phyloP scores from a whole-genome alignment of 2,329 filamentous ascomycete genomes.

The Xylaria digitata region DNA sequence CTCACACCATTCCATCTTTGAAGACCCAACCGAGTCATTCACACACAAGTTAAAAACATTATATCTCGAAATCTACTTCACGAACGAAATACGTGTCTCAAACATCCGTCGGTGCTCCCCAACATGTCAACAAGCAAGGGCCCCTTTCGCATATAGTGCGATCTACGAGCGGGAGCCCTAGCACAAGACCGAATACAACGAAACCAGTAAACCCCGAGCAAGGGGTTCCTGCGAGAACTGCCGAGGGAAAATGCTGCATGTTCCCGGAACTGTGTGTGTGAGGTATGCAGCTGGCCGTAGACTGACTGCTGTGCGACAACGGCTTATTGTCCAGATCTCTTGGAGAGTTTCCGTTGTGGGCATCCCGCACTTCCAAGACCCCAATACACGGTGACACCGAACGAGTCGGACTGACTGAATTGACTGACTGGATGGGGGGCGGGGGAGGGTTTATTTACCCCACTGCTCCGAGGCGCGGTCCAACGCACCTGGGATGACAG shows the following conservation, averaged over 20 bases:
- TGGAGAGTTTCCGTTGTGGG: background rate
- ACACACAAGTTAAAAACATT: background rate
- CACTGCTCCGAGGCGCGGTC: slow-evolving; percentile 1
- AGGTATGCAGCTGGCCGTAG: slow-evolving; percentile 5
- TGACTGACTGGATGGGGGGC: background rate
- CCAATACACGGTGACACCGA: slow-evolving; percentile 3
- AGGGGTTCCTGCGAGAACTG: background rate
- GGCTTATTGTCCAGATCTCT: background rate
- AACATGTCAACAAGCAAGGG: background rate
- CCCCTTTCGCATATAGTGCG: background rate
- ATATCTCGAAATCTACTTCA: background rate
- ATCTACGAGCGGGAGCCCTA: background rate
- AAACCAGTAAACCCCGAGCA: background rate
- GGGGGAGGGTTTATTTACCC: background rate
- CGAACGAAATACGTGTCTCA: background rate
- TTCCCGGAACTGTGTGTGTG: background rate
- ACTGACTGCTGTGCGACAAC: background rate
- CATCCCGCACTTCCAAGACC: background rate
- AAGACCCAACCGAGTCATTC: background rate
- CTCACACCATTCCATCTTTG: background rate
- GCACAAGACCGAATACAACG: background rate
- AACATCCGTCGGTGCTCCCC: background rate
- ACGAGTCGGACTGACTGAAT: slow-evolving; percentile 4
- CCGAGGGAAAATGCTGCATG: background rate
- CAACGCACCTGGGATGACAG: slow-evolving; percentile 9